Evolutionary conservation across 2,329 filamentous ascomycete genomes (phyloP).

Genomic region (Chrysoporthe cubensis): DNA sequence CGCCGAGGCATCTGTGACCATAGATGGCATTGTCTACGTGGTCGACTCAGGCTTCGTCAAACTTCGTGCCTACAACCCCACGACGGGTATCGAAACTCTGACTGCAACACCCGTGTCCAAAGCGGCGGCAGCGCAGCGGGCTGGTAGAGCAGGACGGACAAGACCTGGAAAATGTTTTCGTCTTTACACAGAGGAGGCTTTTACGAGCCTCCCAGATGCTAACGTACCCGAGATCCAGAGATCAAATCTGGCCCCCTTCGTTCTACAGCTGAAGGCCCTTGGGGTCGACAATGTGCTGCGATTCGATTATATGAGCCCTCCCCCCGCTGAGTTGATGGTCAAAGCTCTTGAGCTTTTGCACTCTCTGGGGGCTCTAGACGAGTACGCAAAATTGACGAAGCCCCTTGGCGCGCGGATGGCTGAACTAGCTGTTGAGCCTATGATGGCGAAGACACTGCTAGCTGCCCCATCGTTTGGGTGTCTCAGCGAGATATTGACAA

Average conservation of each 20-base stretch:
- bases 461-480: constrained; percentile 76
- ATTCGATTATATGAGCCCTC: constrained; percentile 86
- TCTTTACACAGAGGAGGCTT: constrained; percentile 81
- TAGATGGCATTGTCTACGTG: constrained; percentile 89
- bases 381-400: constrained; percentile 86
- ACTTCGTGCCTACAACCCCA: constrained; percentile 81
- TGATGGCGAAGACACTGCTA: constrained; percentile 90
- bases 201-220: constrained; percentile 66
- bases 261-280: constrained; percentile 91
- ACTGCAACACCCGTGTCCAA: constrained; percentile 83
- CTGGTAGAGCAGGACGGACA: constrained; percentile 87
- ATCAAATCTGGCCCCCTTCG: constrained; percentile 83
- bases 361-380: constrained; percentile 83
- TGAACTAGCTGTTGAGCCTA: constrained; percentile 87
- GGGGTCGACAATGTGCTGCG: constrained; percentile 93
- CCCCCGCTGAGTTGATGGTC: constrained; percentile 81
- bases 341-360: constrained; percentile 88
- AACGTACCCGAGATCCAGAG: constrained; percentile 91
- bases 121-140: constrained; percentile 88
- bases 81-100: constrained; percentile 84
- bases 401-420: constrained; percentile 92
- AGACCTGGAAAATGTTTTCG: constrained; percentile 92
- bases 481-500: constrained; percentile 83
- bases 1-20: constrained; percentile 93
- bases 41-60: constrained; percentile 92